A percentile compares a stretch with the other conserved stretches of the same genome.
These are phyloP conservation scores for Scorias spongiosa DNA, from an alignment of 2,329 filamentous ascomycete species.

Conservation along the genomic window DNA sequence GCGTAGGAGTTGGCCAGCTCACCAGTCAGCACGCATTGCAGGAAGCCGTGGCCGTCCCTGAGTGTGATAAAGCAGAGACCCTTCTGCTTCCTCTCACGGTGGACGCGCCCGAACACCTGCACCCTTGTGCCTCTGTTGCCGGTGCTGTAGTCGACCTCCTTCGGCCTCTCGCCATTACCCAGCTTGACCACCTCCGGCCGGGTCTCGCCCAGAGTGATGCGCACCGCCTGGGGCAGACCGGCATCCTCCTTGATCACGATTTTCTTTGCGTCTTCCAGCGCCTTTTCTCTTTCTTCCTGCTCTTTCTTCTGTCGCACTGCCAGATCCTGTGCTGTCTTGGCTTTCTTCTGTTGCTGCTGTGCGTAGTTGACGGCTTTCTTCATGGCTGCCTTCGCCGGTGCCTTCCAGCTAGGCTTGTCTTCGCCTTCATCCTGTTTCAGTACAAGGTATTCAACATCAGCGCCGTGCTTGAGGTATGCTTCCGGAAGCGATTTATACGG, in stretches of 20 bases:
- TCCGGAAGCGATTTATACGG: slow-evolving; percentile 72
- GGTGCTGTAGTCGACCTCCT: slow-evolving; percentile 38
- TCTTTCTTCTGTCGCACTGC: slow-evolving; percentile 59
- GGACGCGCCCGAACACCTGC: slow-evolving; percentile 67
- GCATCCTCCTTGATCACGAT: slow-evolving; percentile 54
- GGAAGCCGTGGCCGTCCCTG: slow-evolving; percentile 65
- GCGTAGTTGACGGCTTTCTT: slow-evolving; percentile 70
- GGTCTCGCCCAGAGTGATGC: slow-evolving; percentile 62
- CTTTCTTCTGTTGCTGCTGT: slow-evolving; percentile 70
- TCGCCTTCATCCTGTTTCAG: slow-evolving; percentile 50
- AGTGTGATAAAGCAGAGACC: slow-evolving; percentile 77
- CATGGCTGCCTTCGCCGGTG: slow-evolving; percentile 64
- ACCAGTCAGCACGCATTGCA: slow-evolving; percentile 73
- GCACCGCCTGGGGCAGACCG: slow-evolving; percentile 56
- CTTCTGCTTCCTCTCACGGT: slow-evolving; percentile 68
- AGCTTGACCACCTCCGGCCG: slow-evolving; percentile 43
- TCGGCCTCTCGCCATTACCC: slow-evolving; percentile 30
- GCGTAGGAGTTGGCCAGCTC: slow-evolving; percentile 85
- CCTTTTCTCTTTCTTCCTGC: slow-evolving; percentile 51
- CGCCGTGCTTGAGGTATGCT: slow-evolving; percentile 58
- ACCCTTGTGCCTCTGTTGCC: slow-evolving; percentile 55
- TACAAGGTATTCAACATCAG: slow-evolving; percentile 48
- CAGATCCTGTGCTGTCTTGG: slow-evolving; percentile 58
- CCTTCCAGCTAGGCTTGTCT: slow-evolving; percentile 58
- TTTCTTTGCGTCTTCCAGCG: slow-evolving; percentile 72